Evolutionary conservation across 306 rosid genomes (phyloP).

Genomic region (Quercus mongolica): DNA sequence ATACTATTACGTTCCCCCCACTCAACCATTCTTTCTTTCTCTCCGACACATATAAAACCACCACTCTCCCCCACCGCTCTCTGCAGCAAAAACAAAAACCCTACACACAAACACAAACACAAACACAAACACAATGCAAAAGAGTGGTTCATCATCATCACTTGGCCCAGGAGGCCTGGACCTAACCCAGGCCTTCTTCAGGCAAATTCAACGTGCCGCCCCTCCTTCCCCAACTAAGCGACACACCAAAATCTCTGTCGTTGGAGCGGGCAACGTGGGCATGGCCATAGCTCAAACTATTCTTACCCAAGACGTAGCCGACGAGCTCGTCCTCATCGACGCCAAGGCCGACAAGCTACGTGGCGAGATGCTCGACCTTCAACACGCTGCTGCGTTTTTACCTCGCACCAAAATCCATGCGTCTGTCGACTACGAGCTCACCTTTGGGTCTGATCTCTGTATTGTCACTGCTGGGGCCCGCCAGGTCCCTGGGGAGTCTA

Average conservation of each 20-base stretch:
- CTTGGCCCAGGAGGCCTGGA: conserved; percentile 80
- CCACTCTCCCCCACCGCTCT: neutral
- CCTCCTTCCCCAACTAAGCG: conserved; percentile 62
- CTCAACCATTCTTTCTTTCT: neutral
- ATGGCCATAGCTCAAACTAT: conserved; percentile 99
- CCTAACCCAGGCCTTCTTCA: conserved; percentile 65
- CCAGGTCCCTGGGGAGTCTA: conserved; percentile 66
- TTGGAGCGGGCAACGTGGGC: conserved; percentile 94
- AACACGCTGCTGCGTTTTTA: conserved; percentile 92
- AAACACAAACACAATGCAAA: conserved; percentile 40
- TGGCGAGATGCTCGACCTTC: conserved; percentile 94
- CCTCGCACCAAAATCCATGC: conserved; percentile 84
- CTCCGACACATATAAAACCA: neutral
- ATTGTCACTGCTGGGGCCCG: conserved; percentile 90
- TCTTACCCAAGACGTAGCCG: conserved; percentile 74
- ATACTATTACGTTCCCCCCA: neutral
- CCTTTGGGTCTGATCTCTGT: conserved; percentile 77
- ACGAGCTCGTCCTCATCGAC: conserved; percentile 79
- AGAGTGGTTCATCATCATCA: conserved; percentile 45
- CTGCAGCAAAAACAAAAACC: neutral
- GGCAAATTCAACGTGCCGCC: conserved; percentile 42
- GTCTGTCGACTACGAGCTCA: conserved; percentile 67
- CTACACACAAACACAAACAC: neutral
- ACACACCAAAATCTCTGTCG: conserved; percentile 64
- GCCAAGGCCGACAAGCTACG: conserved; percentile 69